Evolutionary conservation across 129 eudicot genomes (phyloP), one percentile per base, ranked within the genome.

Genomic region (Flaveria linearis): DNA sequence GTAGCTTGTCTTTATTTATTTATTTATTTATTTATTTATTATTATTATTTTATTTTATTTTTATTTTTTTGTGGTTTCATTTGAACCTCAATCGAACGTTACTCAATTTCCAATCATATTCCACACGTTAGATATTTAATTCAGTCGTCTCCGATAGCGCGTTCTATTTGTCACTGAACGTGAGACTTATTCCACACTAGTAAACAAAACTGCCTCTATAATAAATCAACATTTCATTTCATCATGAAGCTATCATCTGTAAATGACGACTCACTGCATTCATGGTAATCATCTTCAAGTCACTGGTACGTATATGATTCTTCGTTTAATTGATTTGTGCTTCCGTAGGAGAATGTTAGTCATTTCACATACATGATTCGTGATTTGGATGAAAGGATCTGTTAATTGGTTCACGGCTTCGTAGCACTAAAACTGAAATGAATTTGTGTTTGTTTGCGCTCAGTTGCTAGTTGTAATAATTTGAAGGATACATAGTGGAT

Each of bases 251-350:
- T 60, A 23, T 60, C 4, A 28, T 28, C 66, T 60, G 2, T 22
- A 60, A 60, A 60, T 60, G 67, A 16, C 39, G 15, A 60, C 67
- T 60, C 67, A 8, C n/a, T 8, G 39, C 67, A 60, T 60, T 39
- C 33, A 60, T 60, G 67, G 67, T n/a, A 60, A 60, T 60, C 67
- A 22, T 23, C 39, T 60, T 20, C 16, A 60, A 20, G 39, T 60
- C 41, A 60, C 67, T 0, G 67, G 67, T 60, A 23, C 67, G 67
- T 60, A 60, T 53, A 17, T 17, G 9, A 22, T 17, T 60, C 23
- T 20, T 23, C 16, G 33, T 18, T 58, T 7, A 28, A 28, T 28
- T 28, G 33, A 28, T 4, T 28, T 28, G 33, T 28, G 4, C 33
- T 28, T 28, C 4, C 33, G 4, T 28, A 28, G 33, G 33, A 28